Base-by-base conservation (phyloP, 1,284 basidiomycete genomes). In the Trichosporon sp. region DNA sequence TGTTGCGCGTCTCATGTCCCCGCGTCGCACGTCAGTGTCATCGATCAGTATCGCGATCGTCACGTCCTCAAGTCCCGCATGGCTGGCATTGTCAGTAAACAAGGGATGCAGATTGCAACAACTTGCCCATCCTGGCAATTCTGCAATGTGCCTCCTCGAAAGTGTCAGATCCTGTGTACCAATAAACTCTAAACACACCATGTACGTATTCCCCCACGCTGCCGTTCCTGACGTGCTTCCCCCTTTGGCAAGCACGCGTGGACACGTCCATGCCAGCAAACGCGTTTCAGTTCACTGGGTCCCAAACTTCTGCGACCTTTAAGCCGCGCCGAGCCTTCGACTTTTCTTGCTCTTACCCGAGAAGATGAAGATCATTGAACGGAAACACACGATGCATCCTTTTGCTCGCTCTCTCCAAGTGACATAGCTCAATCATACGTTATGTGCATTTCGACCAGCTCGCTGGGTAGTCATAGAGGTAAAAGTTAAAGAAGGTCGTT, bases 361-460 rank as follows among this genome's bases (percentile, higher is more conserved):
- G 26, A 26, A 26, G 26, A 26, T 26, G 26, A 19, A 48, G 46
- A 12, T 12, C 38, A 40, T 12, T 40, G 38, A 12, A 12, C 43
- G 26, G 26, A 11, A 59, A 56, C 26, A 59, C 31, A 59, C 26
- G 31, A 63, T 63, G 32, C 31, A 37, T 63, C 32, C 59, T 63
- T 26, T 10, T 12, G 35, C 31, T n/a, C 32, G 4, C 31, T 37
- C 31, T 35, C 26, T 14, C 32, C 59, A 63, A 37, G 59, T 63
- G 32, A 63, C 59, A 63, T 10, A 48, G 46, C 65, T 64, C 67
- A 65, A 68, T 73, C 71, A 69, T 73, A 73, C 69, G 69, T 67
- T 74, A 73, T 74, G 71, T 74, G 73, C 73, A 74, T 74, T 74
- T 72, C 73, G 67, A 68, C 71, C 70, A 70, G 70, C 70, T 61